A percentile compares a stretch with the other conserved stretches of the same genome.
phyloP scores from a whole-genome alignment of 352 stramenopile species.

The Globisporangium nodosum region DNA sequence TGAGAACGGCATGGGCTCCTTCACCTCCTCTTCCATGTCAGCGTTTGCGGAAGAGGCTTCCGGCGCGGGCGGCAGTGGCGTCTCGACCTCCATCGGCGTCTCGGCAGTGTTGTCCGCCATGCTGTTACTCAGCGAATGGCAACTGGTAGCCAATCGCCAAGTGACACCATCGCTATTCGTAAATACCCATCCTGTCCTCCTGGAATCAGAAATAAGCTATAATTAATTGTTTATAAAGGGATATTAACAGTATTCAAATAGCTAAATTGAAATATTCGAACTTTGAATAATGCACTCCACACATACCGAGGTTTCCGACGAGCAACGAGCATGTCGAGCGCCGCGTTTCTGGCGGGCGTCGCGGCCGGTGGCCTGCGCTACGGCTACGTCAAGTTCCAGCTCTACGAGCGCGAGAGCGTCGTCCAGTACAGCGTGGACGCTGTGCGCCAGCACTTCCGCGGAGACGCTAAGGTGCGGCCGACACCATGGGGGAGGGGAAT shows the following conservation, averaged over 20 bases:
- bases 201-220: neutral
- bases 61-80: conserved; percentile 16
- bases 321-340: conserved; percentile 40
- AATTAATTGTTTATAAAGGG: no score
- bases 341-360: conserved; percentile 64
- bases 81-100: conserved; percentile 28
- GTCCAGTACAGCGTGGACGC: conserved; percentile 63
- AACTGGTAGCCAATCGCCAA: neutral
- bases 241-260: no score
- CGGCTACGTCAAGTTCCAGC: conserved; percentile 60
- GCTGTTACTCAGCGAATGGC: conserved; percentile 7
- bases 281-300: neutral
- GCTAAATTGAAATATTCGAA: no score
- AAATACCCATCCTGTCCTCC: conserved; percentile 4
- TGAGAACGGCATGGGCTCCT: conserved; percentile 64
- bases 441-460: conserved; percentile 57
- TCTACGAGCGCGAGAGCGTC: conserved; percentile 63
- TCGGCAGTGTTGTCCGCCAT: conserved; percentile 9
- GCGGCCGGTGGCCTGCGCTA: conserved; percentile 60
- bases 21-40: conserved; percentile 7
- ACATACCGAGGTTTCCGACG: neutral
- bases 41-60: neutral
- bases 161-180: neutral
- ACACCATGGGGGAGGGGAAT: neutral
- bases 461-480: conserved; percentile 20